Evolutionary conservation across 805 yeast species (phyloP), one percentile per base, ranked within the genome.

Genomic region (Trichomonascus vanleenenianus): DNA sequence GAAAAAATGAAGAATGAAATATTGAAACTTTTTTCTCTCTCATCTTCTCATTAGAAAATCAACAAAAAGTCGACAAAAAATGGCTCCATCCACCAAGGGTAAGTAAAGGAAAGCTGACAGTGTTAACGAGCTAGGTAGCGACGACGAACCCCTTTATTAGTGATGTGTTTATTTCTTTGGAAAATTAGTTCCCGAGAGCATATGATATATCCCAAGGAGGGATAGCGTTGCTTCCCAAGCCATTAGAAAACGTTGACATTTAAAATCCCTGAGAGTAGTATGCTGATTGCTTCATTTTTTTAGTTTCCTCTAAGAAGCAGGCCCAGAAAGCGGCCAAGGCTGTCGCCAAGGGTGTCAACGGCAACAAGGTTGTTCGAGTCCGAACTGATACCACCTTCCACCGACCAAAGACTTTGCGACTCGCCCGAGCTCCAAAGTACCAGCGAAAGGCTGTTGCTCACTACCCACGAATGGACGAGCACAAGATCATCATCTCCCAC

Each of bases 321-420:
- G 98, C 98, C 76, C 78, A 87, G 71, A 79, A 85, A 74, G 97
- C 98, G 73, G 88, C 93, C 83, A 93, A 91, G 81, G 93, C 97
- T 73, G 97, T 86, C 74, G 83, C 84, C 70, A 93, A 91, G 78
- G 98, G 98, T 76, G 79, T 91, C 65, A 83, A 87, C 81, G 79
- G 85, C 65, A 79, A 84, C 74, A 88, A 88, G 81, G 78, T 85
- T 63, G 69, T 79, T 67, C 89, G 89, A 81, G 93, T 85, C 70
- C 88, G 97, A 83, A 85, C 96, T 66, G 75, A 83, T 61, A 79
- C 97, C 68, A 77, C 95, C 67, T 93, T 93, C 95, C 84, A 89
- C 76, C 78, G 84, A 69, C 98, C 98, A 80, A 86, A 87, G 83
- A 93, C 97, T 65, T 80, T 91, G 74, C 81, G 84, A 72, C 81